Base-by-base conservation (phyloP, 148 eudicot species). In the Chenopodium quinoa region DNA sequence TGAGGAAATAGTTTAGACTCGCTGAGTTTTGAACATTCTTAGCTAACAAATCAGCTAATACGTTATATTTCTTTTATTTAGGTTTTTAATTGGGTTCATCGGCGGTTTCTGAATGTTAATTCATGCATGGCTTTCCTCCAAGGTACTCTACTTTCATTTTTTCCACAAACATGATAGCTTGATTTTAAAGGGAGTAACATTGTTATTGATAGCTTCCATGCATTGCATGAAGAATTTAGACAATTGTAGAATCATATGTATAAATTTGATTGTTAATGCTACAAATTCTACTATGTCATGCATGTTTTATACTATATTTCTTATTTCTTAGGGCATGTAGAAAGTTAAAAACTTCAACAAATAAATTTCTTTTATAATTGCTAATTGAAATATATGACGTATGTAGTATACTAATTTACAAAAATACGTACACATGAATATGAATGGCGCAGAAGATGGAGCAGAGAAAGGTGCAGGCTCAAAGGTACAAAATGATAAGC, bases 41-140 rank as follows among this genome's bases (percentile, higher is more conserved):
- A 20, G 11, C 66, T 1, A 7, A 62, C 3, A 62, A 67, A 13
- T 29, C 37, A 0, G 5, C 44, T 40, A 40, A 40, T 40, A 4
- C 1, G 1, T 40, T 2, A 22, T 1, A 9, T 48, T 48, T 47
- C 48, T 48, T 44, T 19, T n/a, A 23, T 47, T 10, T 12, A 73
- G 76, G 76, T 73, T 10, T 73, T 91, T 83, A 84, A 88, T 72
- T 92, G 96, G 93, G 91, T 92, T 27, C 87, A 91, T 29, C 87
- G 91, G 5, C 84, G 87, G 48, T 87, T 91, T 78, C 85, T 82
- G 9, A 91, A 89, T 87, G 88, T 47, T 64, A 76, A 78, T 9
- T 75, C 86, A 7, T 76, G 84, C 58, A 73, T 68, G 7, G 58
- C 69, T 71, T 60, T 69, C 17, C 37, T 63, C 31, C 76, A 82